Evolutionary conservation across 176 grass and related monocot genomes (phyloP).

Genomic region (Juncus effusus): DNA sequence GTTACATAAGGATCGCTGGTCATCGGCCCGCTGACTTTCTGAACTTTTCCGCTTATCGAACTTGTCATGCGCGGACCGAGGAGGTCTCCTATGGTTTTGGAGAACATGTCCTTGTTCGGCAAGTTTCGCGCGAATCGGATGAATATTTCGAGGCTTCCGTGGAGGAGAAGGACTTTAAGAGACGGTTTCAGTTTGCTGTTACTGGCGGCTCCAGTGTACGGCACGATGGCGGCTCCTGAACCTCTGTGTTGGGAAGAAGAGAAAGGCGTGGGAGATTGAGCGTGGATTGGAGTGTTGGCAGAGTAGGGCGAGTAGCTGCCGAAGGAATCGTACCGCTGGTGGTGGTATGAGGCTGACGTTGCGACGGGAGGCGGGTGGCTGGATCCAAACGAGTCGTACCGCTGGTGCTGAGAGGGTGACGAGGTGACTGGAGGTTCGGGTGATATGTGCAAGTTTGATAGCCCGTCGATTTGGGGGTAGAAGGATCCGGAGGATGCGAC

Average conservation of each 20-base stretch:
- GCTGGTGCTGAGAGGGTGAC: not conserved
- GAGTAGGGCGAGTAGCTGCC: not conserved
- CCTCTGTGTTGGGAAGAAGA: not conserved
- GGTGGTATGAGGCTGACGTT: not conserved
- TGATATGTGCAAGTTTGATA: slow-evolving; percentile 26
- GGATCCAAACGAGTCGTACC: slow-evolving; percentile 1
- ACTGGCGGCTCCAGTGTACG: not conserved
- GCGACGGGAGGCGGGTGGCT: not conserved
- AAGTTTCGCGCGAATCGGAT: slow-evolving; percentile 68
- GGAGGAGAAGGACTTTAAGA: slow-evolving; percentile 55
- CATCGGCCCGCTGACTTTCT: slow-evolving; percentile 24
- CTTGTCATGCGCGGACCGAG: slow-evolving; percentile 32
- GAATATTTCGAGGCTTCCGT: slow-evolving; percentile 79
- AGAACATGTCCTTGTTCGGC: slow-evolving; percentile 83
- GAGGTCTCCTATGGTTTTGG: slow-evolving; percentile 57
- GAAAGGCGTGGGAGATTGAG: not conserved
- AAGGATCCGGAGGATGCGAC: not conserved
- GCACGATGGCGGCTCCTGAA: not conserved
- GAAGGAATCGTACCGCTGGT: slow-evolving; percentile 6
- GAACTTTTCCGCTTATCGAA: slow-evolving; percentile 18
- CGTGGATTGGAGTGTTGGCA: not conserved
- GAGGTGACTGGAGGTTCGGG: not conserved
- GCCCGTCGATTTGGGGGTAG: not conserved
- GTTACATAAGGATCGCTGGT: slow-evolving; percentile 95
- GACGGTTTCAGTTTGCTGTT: slow-evolving; percentile 17